Conservation (phyloP, 768 basidiomycete genomes). For the Podaxis rugospora region DNA sequence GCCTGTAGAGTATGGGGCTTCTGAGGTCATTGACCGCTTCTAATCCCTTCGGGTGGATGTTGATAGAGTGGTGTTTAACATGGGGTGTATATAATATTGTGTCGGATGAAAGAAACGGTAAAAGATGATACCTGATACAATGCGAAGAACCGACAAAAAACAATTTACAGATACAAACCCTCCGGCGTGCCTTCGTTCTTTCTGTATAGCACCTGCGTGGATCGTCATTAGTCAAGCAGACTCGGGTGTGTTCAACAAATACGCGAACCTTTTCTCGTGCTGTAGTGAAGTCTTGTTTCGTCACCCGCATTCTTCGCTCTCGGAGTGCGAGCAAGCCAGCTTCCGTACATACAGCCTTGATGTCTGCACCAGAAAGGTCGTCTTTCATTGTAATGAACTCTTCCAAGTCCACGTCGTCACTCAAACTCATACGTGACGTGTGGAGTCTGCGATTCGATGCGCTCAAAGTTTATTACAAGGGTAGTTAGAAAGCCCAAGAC, state of each 20-base stretch:
- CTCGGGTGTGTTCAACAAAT: background rate
- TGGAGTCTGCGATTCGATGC: conserved; percentile 53
- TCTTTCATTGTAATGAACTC: conserved; percentile 96
- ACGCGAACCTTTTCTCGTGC: conserved; percentile 84
- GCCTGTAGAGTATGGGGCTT: too few relatives aligned
- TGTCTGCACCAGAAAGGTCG: conserved; percentile 94
- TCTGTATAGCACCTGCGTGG: conserved; percentile 71
- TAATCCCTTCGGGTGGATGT: background rate
- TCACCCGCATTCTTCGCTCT: conserved; percentile 93
- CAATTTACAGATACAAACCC: background rate
- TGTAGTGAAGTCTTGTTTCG: conserved; percentile 82
- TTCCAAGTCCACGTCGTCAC: conserved; percentile 87
- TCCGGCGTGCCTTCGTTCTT: conserved; percentile 79
- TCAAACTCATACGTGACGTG: conserved; percentile 91
- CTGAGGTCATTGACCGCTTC: too few relatives aligned
- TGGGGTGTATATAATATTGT: background rate
- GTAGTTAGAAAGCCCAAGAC: conserved; percentile 10
- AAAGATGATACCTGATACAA: background rate
- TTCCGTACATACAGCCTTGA: conserved; percentile 98
- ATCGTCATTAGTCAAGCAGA: conserved; percentile 11
- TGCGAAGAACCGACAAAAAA: background rate
- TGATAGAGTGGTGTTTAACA: background rate
- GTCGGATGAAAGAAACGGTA: background rate
- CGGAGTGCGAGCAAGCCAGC: conserved; percentile 94
- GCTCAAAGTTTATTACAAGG: background rate